Evolutionary conservation across 2,329 filamentous ascomycete genomes (phyloP), one percentile per base, ranked within the genome.

Genomic region (Camillea tinctor): DNA sequence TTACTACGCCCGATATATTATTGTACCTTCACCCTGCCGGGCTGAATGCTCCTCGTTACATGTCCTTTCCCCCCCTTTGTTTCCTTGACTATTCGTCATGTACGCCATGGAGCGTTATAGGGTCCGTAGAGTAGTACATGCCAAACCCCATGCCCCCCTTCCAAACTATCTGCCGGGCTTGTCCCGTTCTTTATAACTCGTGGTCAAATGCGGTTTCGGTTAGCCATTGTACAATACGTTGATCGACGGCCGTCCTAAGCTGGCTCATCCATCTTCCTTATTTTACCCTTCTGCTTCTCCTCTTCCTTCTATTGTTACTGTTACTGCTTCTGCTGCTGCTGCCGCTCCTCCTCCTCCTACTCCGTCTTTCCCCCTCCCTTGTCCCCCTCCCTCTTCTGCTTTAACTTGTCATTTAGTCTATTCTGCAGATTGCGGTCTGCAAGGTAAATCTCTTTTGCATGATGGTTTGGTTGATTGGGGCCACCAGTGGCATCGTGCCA

Each of bases 181-280:
- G 36, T 44, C 36, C 36, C n/a, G 6, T 44, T n/a, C 36, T 44
- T 11, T 44, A 44, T 44, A 44, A 44, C 2, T 59, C 48, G 52
- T 56, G 52, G 22, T 36, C 15, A 44, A 44, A n/a, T 44, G 36
- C 36, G 36, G 36, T 44, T 44, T 15, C 36, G 36, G 36, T 17
- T n/a, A n/a, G 36, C 36, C 36, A 44, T 44, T 44, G 15, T 44
- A 44, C 49, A 19, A n/a, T n/a, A n/a, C n/a, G n/a, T n/a, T 50
- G 49, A 50, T 50, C 49, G 49, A 50, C 49, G 50, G 49, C 57
- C 54, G 24, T 55, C 51, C 56, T 54, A 55, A 53, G 54, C 49
- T 60, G 54, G 20, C 36, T 44, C 36, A n/a, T 44, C 36, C 36
- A n/a, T 44, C 13, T 15, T 11, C n/a, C n/a, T 44, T 44, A 44